These are phyloP conservation scores for Monilinia polystroma DNA, from an alignment of 2,329 filamentous ascomycete species.

Conservation along the genomic window DNA sequence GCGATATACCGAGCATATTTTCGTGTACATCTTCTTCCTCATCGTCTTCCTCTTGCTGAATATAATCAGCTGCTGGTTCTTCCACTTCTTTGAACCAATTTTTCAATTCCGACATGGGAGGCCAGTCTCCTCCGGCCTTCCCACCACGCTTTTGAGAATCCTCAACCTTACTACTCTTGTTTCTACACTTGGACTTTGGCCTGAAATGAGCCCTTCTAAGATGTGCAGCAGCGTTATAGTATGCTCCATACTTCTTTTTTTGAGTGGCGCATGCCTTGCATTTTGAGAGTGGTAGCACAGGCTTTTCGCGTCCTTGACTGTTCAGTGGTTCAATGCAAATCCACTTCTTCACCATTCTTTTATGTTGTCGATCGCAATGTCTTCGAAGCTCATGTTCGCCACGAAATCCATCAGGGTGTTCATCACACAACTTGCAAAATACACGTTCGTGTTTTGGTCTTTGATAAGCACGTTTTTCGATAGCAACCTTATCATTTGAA, in stretches of 20 bases:
- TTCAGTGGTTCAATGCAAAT: conserved; percentile 58
- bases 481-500: conserved; percentile 38
- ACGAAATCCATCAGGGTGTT: conserved; percentile 82
- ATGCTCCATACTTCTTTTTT: conserved; percentile 88
- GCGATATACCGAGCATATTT: conserved; percentile 30
- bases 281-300: conserved; percentile 58
- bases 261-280: conserved; percentile 71
- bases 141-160: conserved; percentile 52
- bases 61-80: conserved; percentile 39
- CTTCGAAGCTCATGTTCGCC: conserved; percentile 82
- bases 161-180: conserved; percentile 39
- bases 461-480: conserved; percentile 39
- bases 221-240: conserved; percentile 94
- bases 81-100: conserved; percentile 58
- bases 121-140: conserved; percentile 55
- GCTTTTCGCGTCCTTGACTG: conserved; percentile 49
- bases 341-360: conserved; percentile 53
- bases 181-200: conserved; percentile 53
- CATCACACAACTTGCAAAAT: conserved; percentile 70
- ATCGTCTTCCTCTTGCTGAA: conserved; percentile 42
- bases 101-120: conserved; percentile 57
- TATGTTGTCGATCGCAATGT: conserved; percentile 68
- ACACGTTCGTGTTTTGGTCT: conserved; percentile 41
- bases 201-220: conserved; percentile 86
- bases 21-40: conserved; percentile 41